Evolutionary conservation across 2,329 filamentous ascomycete genomes (phyloP).

Genomic region (Colletotrichum sp.): DNA sequence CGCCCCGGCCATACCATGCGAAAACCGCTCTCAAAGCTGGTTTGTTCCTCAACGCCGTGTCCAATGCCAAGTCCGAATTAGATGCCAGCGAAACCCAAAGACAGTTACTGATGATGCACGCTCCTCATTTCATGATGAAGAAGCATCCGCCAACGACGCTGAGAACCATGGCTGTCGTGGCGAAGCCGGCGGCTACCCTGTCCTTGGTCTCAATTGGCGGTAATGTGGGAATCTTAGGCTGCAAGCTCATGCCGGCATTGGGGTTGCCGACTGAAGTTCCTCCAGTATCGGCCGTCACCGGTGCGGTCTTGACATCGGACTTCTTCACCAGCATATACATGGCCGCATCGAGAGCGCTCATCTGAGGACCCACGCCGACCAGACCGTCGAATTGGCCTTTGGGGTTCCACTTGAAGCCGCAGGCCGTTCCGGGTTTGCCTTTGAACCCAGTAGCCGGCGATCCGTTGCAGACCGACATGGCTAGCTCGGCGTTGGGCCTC

Average conservation of each 20-base stretch:
- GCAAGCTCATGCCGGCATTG: conserved; percentile 42
- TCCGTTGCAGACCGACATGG: conserved; percentile 57
- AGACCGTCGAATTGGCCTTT: conserved; percentile 59
- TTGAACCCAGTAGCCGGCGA: conserved; percentile 45
- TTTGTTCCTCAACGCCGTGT: not conserved
- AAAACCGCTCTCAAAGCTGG: conserved; percentile 18
- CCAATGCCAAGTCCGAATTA: conserved; percentile 1
- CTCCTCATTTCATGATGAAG: conserved; percentile 48
- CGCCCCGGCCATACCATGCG: not conserved
- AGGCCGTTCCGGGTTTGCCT: conserved; percentile 63
- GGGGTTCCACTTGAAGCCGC: conserved; percentile 69
- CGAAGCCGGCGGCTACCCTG: conserved; percentile 59
- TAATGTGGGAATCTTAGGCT: conserved; percentile 30
- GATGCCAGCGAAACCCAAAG: not conserved
- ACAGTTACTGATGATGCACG: too few relatives aligned
- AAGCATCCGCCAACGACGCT: conserved; percentile 54
- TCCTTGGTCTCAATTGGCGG: conserved; percentile 53
- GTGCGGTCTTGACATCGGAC: conserved; percentile 33
- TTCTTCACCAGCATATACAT: conserved; percentile 61
- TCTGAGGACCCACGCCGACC: conserved; percentile 71
- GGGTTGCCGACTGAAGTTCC: conserved; percentile 62
- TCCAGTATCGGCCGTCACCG: conserved; percentile 59
- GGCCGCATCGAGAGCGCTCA: conserved; percentile 69
- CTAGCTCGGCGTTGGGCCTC: conserved; percentile 53
- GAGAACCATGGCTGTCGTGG: conserved; percentile 55